Conservation (phyloP, 73 alveolate species). For the Paramecium tetraurelia region DNA sequence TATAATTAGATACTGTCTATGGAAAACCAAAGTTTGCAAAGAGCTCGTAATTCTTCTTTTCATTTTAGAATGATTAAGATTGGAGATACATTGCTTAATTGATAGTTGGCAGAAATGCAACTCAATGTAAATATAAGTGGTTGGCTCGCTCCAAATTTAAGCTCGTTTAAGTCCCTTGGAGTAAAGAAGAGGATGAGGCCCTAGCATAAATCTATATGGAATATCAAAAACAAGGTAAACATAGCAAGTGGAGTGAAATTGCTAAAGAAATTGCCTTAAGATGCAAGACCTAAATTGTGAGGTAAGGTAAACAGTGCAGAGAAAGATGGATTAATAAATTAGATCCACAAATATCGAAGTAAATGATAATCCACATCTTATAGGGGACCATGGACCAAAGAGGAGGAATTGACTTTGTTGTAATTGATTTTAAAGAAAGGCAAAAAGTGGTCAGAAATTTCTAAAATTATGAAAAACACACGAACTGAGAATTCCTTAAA, state of each 20-base stretch:
- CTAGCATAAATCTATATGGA: conserved; percentile 8
- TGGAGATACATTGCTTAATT: conserved; percentile 60
- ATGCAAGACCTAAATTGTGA: conserved; percentile 44
- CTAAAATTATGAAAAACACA: conserved; percentile 51
- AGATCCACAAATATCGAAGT: conserved; percentile 41
- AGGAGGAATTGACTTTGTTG: conserved; percentile 48
- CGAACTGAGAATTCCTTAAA: conserved; percentile 56
- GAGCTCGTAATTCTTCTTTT: neutral
- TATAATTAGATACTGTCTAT: conserved; percentile 18
- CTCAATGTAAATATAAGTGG: conserved; percentile 59
- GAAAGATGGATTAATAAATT: conserved; percentile 62
- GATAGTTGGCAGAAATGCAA: conserved; percentile 60
- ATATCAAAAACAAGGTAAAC: conserved; percentile 50
- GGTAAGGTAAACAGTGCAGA: conserved; percentile 61
- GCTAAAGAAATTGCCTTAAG: conserved; percentile 53
- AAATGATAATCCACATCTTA: neutral
- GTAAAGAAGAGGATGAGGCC: conserved; percentile 58
- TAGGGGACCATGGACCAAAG: conserved; percentile 64
- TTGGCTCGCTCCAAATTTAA: conserved; percentile 50
- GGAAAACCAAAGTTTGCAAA: conserved; percentile 48
- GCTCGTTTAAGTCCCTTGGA: conserved; percentile 60
- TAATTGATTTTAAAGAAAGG: conserved; percentile 52
- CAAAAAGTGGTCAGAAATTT: conserved; percentile 59
- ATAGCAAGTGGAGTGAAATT: conserved; percentile 64
- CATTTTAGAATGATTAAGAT: conserved; percentile 35